A percentile compares a stretch with the other conserved stretches of the same genome.
Conservation (phyloP, 2,329 filamentous ascomycete genomes). For the Calonectria fujianensis region DNA sequence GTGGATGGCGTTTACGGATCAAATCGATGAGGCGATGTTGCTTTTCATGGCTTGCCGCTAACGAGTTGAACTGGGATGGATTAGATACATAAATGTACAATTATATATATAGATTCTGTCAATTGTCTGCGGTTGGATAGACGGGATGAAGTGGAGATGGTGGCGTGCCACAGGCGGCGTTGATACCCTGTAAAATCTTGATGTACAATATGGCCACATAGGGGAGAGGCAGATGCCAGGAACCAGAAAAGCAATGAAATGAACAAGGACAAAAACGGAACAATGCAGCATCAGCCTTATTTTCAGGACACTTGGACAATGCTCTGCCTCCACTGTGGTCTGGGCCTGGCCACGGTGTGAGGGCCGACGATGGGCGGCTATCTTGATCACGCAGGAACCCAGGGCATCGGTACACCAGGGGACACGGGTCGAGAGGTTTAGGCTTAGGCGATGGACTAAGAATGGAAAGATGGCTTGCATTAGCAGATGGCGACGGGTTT, state of each 20-base stretch:
- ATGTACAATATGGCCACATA: conserved; percentile 37
- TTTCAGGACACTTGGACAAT: conserved; percentile 14
- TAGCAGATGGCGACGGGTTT: conserved; percentile 5
- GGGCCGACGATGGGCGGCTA: conserved; percentile 32
- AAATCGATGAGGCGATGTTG: conserved; percentile 32
- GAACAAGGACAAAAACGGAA: conserved; percentile 18
- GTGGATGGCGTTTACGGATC: conserved; percentile 38
- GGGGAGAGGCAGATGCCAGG: conserved; percentile 9
- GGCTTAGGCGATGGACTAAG: background rate
- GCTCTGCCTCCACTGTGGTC: conserved; percentile 4
- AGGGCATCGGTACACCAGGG: conserved; percentile 31
- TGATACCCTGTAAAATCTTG: conserved; percentile 39
- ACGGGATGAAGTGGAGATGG: conserved; percentile 18
- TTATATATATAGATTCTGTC: conserved; percentile 32
- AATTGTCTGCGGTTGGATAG: conserved; percentile 12
- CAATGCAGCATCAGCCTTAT: conserved; percentile 17
- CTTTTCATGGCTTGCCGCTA: conserved; percentile 17
- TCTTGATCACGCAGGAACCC: conserved; percentile 28
- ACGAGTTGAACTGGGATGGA: conserved; percentile 14
- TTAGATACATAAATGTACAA: conserved; percentile 31
- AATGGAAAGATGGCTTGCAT: conserved; percentile 36
- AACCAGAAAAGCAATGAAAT: background rate
- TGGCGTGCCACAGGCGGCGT: conserved; percentile 16
- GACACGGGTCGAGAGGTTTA: background rate
- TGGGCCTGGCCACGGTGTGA: conserved; percentile 12